phyloP scores from a whole-genome alignment of 148 eudicot genomes.

The Diospyros kaki region DNA sequence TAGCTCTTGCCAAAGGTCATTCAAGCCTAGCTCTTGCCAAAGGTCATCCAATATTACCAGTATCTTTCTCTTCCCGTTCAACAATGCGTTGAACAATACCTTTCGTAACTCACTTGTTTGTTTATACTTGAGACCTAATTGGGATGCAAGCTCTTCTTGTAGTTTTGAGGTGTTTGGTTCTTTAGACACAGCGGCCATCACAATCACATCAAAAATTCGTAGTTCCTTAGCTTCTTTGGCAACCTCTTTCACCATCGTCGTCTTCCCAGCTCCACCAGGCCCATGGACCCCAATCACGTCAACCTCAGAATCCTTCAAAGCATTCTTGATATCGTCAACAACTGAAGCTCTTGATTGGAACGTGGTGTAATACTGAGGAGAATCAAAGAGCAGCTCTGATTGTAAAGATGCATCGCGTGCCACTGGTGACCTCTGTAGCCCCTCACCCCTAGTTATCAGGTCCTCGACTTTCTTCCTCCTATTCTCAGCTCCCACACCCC shows the following conservation, averaged over 20 bases:
- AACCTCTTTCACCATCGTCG: neutral
- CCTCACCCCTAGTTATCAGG: no score
- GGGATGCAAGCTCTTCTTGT: neutral
- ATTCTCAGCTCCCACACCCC: no score
- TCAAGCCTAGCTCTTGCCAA: no score
- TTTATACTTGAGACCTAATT: neutral
- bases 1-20: neutral
- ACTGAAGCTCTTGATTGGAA: neutral
- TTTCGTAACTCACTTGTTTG: neutral
- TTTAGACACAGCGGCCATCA: neutral
- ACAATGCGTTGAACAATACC: no score
- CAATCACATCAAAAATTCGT: neutral
- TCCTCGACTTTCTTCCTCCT: no score
- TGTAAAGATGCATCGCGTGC: no score
- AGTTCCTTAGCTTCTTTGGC: neutral
- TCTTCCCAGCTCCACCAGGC: slow-evolving; percentile 7
- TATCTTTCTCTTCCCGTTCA: neutral
- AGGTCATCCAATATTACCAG: slow-evolving; percentile 1
- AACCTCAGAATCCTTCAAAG: neutral
- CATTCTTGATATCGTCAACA: neutral
- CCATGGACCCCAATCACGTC: neutral
- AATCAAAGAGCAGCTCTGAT: no score
- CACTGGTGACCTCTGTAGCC: no score
- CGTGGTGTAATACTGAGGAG: neutral
- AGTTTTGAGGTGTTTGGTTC: neutral